Evolutionary conservation across 371 early-diverging fungal genomes (phyloP), one percentile per base, ranked within the genome.

Genomic region (Mucor racemosus): DNA sequence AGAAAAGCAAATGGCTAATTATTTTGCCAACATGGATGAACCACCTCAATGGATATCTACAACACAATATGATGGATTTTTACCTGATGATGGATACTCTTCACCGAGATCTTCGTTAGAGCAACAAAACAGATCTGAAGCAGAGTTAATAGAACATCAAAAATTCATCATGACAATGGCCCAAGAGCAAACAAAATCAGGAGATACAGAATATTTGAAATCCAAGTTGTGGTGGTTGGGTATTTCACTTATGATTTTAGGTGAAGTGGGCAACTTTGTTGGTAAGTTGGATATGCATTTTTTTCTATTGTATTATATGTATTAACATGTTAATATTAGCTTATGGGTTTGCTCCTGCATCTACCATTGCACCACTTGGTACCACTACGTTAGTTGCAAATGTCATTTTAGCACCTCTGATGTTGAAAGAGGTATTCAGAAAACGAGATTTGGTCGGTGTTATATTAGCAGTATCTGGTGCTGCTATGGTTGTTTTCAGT

Each of bases 291-390:
- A 38, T n/a, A 34, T 7, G 14, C 26, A 26, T 26, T 26, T 26
- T 26, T 26, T 26, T 26, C 26, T 31, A 41, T 0, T 7, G 41
- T 19, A 26, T 7, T 41, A 8, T 0, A 19, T 46, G 9, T 35
- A 11, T 17, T 26, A 9, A 42, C 17, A 31, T 5, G 11, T 9
- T 9, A 58, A 1, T 58, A 17, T 21, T 41, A 79, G 93, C 93
- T 3, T 93, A 93, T 69, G 92, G 92, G 5, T 93, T 90, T 73
- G 93, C 92, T 7, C 90, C 90, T 33, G 91, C 93, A n/a, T 91
- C 92, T 0, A 84, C 90, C 0, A 86, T 93, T 60, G 92, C 93
- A n/a, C 93, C 93, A 0, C 67, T 93, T 21, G 93, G 93, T 33
- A 93, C 93, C 0, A 90, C 92, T 4, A 86, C 90, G 4, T 66